A percentile compares a stretch with the other conserved stretches of the same genome.
phyloP scores from a whole-genome alignment of 495 filamentous ascomycete genomes.

The Parathielavia hyrcaniae region DNA sequence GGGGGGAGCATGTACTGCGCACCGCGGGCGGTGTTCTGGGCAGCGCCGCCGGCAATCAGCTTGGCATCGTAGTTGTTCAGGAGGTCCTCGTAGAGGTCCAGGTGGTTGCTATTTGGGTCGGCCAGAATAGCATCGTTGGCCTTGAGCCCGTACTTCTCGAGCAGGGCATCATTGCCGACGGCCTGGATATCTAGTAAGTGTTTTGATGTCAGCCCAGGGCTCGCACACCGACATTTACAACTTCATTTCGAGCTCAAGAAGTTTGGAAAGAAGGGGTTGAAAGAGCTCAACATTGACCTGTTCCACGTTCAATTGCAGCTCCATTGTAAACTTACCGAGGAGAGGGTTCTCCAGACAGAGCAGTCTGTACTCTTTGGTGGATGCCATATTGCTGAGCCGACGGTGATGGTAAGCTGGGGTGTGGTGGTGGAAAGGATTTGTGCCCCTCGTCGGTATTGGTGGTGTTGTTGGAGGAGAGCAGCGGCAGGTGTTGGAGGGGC shows the following conservation, averaged over 20 bases:
- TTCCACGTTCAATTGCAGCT: slow-evolving; percentile 14
- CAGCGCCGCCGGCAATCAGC: slow-evolving; percentile 92
- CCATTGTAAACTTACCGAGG: slow-evolving; percentile 56
- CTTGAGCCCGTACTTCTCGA: slow-evolving; percentile 89
- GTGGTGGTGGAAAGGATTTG: slow-evolving; percentile 20
- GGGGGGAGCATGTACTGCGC: slow-evolving; percentile 91
- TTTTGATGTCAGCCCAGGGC: neutral
- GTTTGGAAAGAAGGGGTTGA: slow-evolving; percentile 1
- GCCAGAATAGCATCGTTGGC: slow-evolving; percentile 96
- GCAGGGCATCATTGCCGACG: slow-evolving; percentile 68
- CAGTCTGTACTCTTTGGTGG: slow-evolving; percentile 70
- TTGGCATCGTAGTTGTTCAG: slow-evolving; percentile 80
- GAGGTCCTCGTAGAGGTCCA: slow-evolving; percentile 84
- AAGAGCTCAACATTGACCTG: neutral
- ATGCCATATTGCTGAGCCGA: slow-evolving; percentile 53
- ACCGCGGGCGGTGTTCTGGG: slow-evolving; percentile 96
- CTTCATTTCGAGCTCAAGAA: neutral
- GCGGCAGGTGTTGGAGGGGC: slow-evolving; percentile 15
- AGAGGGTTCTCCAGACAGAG: slow-evolving; percentile 94
- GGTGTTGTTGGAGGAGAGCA: neutral
- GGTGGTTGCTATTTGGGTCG: slow-evolving; percentile 66
- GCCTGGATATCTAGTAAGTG: slow-evolving; percentile 75
- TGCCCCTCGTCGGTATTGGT: slow-evolving; percentile 12
- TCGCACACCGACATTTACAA: neutral
- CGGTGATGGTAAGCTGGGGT: slow-evolving; percentile 13